Conservation (phyloP, 495 filamentous ascomycete genomes). For the Penicillium atrosanguineum region DNA sequence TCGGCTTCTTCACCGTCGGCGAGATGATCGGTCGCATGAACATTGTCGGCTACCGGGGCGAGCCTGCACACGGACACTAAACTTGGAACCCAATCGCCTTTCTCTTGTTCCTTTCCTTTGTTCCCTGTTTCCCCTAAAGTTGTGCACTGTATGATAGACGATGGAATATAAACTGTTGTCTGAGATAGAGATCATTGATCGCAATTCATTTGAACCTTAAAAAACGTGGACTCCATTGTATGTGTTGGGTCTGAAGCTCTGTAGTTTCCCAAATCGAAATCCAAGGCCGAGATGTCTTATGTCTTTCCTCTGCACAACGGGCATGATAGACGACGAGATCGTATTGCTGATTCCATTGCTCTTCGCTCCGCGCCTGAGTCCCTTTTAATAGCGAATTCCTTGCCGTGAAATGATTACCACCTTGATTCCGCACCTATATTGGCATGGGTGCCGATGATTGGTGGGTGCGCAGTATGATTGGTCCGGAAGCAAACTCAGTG, state of each 20-base stretch:
- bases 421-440: neutral
- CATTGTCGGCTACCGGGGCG: slow-evolving; percentile 86
- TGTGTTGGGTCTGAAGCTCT: neutral
- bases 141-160: slow-evolving; percentile 56
- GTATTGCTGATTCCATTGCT: neutral
- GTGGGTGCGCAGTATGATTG: slow-evolving; percentile 30
- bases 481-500: slow-evolving; percentile 29
- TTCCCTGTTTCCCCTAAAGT: slow-evolving; percentile 35
- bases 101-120: slow-evolving; percentile 31
- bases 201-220: slow-evolving; percentile 13
- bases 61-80: slow-evolving; percentile 62
- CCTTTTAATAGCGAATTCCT: neutral
- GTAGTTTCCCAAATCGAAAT: slow-evolving; percentile 1
- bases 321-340: neutral
- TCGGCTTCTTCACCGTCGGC: slow-evolving; percentile 97
- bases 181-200: slow-evolving; percentile 34
- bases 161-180: slow-evolving; percentile 54
- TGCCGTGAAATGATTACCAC: neutral
- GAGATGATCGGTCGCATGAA: slow-evolving; percentile 95
- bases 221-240: neutral
- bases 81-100: slow-evolving; percentile 29
- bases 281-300: too few relatives aligned
- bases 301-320: neutral
- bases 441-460: neutral
- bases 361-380: neutral